phyloP scores from a whole-genome alignment of 768 basidiomycete species.

The Lepiota brunneoincarnata region DNA sequence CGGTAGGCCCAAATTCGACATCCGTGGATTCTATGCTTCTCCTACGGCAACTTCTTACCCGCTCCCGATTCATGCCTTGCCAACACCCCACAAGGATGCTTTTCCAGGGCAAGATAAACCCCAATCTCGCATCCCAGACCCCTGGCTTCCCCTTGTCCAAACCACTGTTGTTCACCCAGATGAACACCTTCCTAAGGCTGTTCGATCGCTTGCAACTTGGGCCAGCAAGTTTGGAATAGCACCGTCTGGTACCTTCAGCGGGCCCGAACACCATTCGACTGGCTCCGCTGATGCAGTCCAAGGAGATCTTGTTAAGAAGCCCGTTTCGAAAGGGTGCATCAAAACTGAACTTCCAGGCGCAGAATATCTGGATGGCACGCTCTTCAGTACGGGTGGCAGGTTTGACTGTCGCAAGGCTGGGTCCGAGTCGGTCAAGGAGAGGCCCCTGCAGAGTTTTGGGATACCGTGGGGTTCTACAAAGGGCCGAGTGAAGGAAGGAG shows the following conservation, averaged over 20 bases:
- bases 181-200: conserved; percentile 42
- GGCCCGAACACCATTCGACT: conserved; percentile 43
- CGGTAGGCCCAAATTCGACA: conserved; percentile 48
- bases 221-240: conserved; percentile 19
- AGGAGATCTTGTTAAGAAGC: conserved; percentile 9
- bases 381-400: conserved; percentile 61
- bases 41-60: conserved; percentile 18
- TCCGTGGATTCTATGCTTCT: conserved; percentile 44
- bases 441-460: conserved; percentile 17
- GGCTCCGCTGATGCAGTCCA: conserved; percentile 8
- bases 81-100: conserved; percentile 21
- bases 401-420: conserved; percentile 43
- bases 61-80: conserved; percentile 15
- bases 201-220: conserved; percentile 33
- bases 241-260: conserved; percentile 31
- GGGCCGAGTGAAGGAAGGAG: not conserved
- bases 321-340: not conserved
- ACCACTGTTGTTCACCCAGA: conserved; percentile 54
- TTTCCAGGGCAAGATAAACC: conserved; percentile 28
- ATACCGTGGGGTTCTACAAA: conserved; percentile 21
- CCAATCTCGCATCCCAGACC: conserved; percentile 41
- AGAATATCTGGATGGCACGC: conserved; percentile 53
- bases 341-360: conserved; percentile 40
- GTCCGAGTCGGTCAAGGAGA: conserved; percentile 36
- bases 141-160: conserved; percentile 58